Evolutionary conservation across 257 asterid genomes (phyloP).

Genomic region (Forsythia suspensa): DNA sequence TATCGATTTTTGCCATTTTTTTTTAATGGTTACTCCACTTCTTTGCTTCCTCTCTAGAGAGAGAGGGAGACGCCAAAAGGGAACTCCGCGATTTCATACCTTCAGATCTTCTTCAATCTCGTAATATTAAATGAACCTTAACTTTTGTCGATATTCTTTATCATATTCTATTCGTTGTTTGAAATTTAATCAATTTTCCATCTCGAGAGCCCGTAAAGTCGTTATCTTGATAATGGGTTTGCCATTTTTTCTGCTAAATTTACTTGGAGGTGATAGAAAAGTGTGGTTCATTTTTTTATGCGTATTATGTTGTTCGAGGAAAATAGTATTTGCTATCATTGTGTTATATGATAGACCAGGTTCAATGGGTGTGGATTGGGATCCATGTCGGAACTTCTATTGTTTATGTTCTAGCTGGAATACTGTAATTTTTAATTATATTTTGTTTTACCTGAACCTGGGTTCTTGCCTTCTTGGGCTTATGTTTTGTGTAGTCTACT

Average conservation of each 20-base stretch:
- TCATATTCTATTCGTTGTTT: conserved; percentile 17
- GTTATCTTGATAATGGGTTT: conserved; percentile 42
- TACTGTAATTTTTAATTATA: conserved; percentile 30
- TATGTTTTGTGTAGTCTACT: conserved; percentile 32
- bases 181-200: conserved; percentile 25
- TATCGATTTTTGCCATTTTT: conserved; percentile 25
- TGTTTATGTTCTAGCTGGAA: conserved; percentile 41
- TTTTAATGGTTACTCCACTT: conserved; percentile 45
- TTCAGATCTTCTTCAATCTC: conserved; percentile 22
- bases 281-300: conserved; percentile 34
- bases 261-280: conserved; percentile 18
- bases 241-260: conserved; percentile 31
- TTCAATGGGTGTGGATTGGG: conserved; percentile 83
- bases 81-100: conserved; percentile 11
- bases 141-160: neutral
- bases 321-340: conserved; percentile 4
- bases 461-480: conserved; percentile 41
- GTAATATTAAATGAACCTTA: conserved; percentile 18
- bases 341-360: conserved; percentile 51
- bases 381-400: conserved; percentile 82
- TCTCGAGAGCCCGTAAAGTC: conserved; percentile 33
- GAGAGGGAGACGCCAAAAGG: conserved; percentile 19
- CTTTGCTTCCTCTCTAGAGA: conserved; percentile 37
- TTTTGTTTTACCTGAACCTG: conserved; percentile 43
- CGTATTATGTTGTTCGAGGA: neutral